Evolutionary conservation across 78 protist species (phyloP).

Genomic region (Chrysochromulina tobinii): DNA sequence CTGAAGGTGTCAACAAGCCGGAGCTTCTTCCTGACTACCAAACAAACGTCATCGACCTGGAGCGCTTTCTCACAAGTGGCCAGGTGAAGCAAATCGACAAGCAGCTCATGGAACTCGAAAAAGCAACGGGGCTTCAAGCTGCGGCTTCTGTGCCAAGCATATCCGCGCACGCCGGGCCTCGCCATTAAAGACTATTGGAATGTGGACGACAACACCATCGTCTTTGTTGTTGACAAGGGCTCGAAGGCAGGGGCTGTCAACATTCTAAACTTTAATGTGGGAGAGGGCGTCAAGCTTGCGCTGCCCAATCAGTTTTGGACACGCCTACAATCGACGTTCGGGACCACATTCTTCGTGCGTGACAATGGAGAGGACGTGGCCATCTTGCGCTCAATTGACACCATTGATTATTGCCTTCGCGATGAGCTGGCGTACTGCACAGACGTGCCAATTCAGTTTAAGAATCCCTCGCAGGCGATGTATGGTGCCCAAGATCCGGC

Average conservation of each 20-base stretch:
- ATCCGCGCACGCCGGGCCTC: conserved; percentile 2
- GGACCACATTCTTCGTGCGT: background rate
- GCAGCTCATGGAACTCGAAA: background rate
- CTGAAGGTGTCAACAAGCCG: conserved; percentile 22
- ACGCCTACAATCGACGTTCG: background rate
- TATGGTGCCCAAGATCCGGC: background rate
- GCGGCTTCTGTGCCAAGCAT: background rate
- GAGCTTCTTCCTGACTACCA: background rate
- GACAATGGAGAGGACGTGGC: conserved; percentile 3
- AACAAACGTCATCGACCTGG: background rate
- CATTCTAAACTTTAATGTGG: conserved; percentile 12
- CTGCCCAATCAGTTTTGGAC: background rate
- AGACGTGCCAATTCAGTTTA: background rate
- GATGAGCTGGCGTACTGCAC: background rate
- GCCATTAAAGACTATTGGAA: conserved; percentile 16
- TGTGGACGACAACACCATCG: background rate
- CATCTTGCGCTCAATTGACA: background rate
- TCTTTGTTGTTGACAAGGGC: background rate
- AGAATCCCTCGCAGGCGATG: background rate
- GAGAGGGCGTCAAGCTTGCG: background rate
- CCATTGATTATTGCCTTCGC: conserved; percentile 8
- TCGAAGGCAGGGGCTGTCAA: background rate
- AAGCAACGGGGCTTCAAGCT: background rate
- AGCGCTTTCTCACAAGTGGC: background rate
- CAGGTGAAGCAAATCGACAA: background rate